Evolutionary conservation across 139 green algal genomes (phyloP), one percentile per base, ranked within the genome.

Genomic region (Microglena sp.): DNA sequence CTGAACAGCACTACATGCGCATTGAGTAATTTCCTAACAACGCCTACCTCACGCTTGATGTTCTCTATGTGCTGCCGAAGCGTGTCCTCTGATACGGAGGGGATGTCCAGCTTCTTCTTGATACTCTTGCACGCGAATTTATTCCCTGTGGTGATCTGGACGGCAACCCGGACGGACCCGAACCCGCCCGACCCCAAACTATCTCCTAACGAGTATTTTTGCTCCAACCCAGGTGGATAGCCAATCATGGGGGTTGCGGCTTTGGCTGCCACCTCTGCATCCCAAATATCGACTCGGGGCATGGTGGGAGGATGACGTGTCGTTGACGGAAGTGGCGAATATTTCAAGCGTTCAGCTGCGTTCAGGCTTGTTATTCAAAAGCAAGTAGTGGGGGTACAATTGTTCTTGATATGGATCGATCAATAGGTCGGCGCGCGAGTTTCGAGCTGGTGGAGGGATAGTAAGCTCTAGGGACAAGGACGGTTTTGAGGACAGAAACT

Each of bases 91-190:
- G 73, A 69, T 5, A 94, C 55, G 45, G 80, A 80, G 4, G 85
- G 78, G n/a, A 89, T 66, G 40, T 84, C 69, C 28, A 94, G 66
- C 5, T 27, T 50, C 69, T 94, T 95, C 45, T 31, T 63, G 11
- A 96, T 89, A 33, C 34, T 82, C 66, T 95, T 95, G 74, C 82
- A 91, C 3, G 90, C 88, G 44, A 79, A 90, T 63, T 88, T 71
- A n/a, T 74, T 60, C 15, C 84, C 86, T 4, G 67, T 88, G 33
- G 24, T 21, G 22, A 55, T 2, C 2, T 58, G 34, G 32, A n/a
- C 7, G 27, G 64, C 63, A 15, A 78, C 63, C 22, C 73, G 68
- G 5, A 96, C 89, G 1, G 45, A 65, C 21, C 89, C 89, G 34
- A 96, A 96, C 2, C 89, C 89, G 15, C 89, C 89, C 53, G 81